Conservation (phyloP, 208 protist genomes). For the Vickermania ingenoplastis region DNA sequence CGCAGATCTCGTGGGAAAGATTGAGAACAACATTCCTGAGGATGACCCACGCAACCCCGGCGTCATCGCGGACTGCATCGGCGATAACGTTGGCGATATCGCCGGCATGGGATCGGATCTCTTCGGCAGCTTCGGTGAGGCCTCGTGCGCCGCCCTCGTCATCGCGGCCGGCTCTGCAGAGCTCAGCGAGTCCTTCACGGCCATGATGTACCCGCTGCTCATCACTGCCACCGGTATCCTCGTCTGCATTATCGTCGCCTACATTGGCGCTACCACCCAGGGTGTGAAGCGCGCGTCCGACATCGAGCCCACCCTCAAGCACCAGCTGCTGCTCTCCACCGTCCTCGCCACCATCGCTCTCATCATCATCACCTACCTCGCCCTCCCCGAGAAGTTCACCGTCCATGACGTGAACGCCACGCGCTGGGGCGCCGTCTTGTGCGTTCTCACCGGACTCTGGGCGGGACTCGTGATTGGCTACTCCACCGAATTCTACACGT, state of each 20-base stretch:
- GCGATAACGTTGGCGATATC: slow-evolving; percentile 94
- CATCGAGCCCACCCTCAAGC: slow-evolving; percentile 74
- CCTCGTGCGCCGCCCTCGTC: slow-evolving; percentile 90
- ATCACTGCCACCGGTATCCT: slow-evolving; percentile 72
- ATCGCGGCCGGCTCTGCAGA: slow-evolving; percentile 56
- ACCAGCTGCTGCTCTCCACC: slow-evolving; percentile 71
- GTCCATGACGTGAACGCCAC: slow-evolving; percentile 20
- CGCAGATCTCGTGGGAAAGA: slow-evolving; percentile 93
- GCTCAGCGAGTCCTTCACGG: slow-evolving; percentile 51
- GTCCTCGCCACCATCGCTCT: slow-evolving; percentile 51
- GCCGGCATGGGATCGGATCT: slow-evolving; percentile 93
- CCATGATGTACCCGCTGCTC: slow-evolving; percentile 85
- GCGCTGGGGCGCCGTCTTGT: slow-evolving; percentile 55
- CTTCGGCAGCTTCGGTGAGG: slow-evolving; percentile 93
- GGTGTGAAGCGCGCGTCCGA: slow-evolving; percentile 39
- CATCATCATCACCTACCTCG: slow-evolving; percentile 42
- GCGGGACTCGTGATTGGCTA: slow-evolving; percentile 86
- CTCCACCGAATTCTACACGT: slow-evolving; percentile 91
- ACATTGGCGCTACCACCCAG: slow-evolving; percentile 43
- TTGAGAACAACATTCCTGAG: slow-evolving; percentile 93
- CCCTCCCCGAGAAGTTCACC: slow-evolving; percentile 48
- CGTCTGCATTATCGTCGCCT: slow-evolving; percentile 64
- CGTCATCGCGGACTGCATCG: slow-evolving; percentile 94
- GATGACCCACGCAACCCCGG: slow-evolving; percentile 95
- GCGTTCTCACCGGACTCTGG: slow-evolving; percentile 76